Percentiles rank a stretch among this genome's conserved stretches.
phyloP scores from a whole-genome alignment of 495 filamentous ascomycete species.

The Neurospora tetraspora region DNA sequence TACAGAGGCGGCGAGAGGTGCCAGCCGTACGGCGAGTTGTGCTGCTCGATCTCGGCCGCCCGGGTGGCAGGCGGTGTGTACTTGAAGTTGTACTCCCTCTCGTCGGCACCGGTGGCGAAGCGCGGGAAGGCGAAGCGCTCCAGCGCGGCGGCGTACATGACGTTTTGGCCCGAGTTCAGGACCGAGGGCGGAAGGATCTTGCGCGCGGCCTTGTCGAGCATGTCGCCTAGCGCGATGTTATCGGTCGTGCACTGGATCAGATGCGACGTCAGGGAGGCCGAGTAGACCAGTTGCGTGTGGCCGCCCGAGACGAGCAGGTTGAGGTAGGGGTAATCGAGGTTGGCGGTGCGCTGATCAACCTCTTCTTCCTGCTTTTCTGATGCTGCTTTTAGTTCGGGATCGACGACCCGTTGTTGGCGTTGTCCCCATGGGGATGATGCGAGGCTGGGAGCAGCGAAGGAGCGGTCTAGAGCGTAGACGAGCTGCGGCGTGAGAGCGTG shows the following conservation, averaged over 20 bases:
- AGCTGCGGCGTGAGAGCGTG: constrained; percentile 83
- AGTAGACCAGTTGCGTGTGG: constrained; percentile 78
- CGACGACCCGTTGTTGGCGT: neutral
- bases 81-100: constrained; percentile 29
- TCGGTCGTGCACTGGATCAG: constrained; percentile 54
- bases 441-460: neutral
- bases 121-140: constrained; percentile 70
- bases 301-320: constrained; percentile 88
- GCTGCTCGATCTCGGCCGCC: constrained; percentile 38
- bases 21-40: constrained; percentile 19
- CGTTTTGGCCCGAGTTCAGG: constrained; percentile 32
- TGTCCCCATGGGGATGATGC: neutral
- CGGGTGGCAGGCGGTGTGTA: constrained; percentile 46
- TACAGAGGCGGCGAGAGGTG: constrained; percentile 25
- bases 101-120: constrained; percentile 3
- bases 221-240: constrained; percentile 76
- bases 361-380: neutral
- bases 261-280: constrained; percentile 52
- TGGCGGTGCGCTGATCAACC: neutral
- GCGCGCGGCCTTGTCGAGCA: constrained; percentile 78
- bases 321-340: constrained; percentile 67
- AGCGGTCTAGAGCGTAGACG: constrained; percentile 46
- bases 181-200: constrained; percentile 50
- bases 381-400: neutral
- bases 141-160: constrained; percentile 69